Percentiles rank a stretch among this genome's conserved stretches.
Evolutionary conservation across 2,329 filamentous ascomycete species (phyloP).

Genomic region (Arachnomyces sp.): DNA sequence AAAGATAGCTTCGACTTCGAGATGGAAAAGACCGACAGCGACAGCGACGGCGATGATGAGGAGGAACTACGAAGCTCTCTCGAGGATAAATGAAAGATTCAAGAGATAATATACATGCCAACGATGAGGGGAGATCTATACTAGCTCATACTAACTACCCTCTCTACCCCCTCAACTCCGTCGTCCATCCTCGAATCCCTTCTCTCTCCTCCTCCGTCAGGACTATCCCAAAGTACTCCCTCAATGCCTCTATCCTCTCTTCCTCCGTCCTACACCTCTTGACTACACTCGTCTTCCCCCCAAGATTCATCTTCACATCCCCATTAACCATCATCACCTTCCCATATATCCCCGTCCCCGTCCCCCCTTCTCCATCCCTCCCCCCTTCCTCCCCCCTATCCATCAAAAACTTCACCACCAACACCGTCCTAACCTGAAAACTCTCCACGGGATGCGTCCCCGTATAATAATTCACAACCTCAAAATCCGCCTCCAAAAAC

Average conservation of each 20-base stretch:
- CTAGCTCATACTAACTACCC: neutral
- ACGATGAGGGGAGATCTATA: too few relatives aligned
- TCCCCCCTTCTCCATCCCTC: neutral
- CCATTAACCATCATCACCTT: slow-evolving; percentile 23
- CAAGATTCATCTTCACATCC: slow-evolving; percentile 34
- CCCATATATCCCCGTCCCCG: slow-evolving; percentile 14
- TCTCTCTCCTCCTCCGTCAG: slow-evolving; percentile 16
- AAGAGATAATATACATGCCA: too few relatives aligned
- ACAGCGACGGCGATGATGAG: too few relatives aligned
- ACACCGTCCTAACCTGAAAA: slow-evolving; percentile 23
- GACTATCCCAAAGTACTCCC: slow-evolving; percentile 37
- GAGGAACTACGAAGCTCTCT: too few relatives aligned
- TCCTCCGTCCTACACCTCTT: slow-evolving; percentile 35
- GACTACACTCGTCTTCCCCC: slow-evolving; percentile 34
- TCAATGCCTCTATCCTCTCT: slow-evolving; percentile 36
- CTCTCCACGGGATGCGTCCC: slow-evolving; percentile 18
- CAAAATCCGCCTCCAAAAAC: slow-evolving; percentile 32
- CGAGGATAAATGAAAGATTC: too few relatives aligned
- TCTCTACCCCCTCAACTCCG: neutral
- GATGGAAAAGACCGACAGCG: too few relatives aligned
- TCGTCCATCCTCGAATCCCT: too few relatives aligned
- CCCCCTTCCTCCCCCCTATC: too few relatives aligned
- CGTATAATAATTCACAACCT: slow-evolving; percentile 32
- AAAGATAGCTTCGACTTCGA: too few relatives aligned
- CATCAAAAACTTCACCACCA: slow-evolving; percentile 35